These are phyloP conservation scores for Colletotrichum lentis DNA, from an alignment of 2,329 filamentous ascomycete genomes.

Conservation along the genomic window DNA sequence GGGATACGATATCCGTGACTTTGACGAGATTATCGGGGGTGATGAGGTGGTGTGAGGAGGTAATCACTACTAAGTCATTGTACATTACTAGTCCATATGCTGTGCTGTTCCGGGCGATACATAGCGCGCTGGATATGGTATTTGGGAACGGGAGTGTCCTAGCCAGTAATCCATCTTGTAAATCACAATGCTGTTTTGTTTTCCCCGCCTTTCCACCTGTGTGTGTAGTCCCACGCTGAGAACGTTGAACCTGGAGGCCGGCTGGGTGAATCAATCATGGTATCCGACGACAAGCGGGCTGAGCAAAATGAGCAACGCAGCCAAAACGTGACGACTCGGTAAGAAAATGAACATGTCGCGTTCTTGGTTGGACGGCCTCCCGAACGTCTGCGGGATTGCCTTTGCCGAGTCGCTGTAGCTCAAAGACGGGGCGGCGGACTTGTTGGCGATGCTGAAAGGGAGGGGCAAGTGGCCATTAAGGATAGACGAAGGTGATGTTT, in stretches of 20 bases:
- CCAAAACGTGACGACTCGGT: constrained; percentile 44
- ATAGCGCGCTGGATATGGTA: constrained; percentile 28
- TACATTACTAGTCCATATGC: constrained; percentile 17
- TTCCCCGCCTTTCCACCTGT: not conserved
- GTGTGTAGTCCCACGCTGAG: not conserved
- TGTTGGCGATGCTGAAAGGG: too few relatives aligned
- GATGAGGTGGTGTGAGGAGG: constrained; percentile 43
- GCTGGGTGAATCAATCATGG: not conserved
- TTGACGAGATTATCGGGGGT: constrained; percentile 48
- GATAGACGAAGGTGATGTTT: too few relatives aligned
- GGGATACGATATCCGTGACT: constrained; percentile 50
- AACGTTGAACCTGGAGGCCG: not conserved
- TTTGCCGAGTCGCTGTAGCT: too few relatives aligned
- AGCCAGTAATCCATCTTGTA: constrained; percentile 11
- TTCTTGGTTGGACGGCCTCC: too few relatives aligned
- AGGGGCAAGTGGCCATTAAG: too few relatives aligned
- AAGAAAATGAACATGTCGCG: constrained; percentile 34
- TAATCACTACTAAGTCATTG: constrained; percentile 12
- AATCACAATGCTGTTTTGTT: not conserved
- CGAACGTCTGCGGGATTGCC: too few relatives aligned
- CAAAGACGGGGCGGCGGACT: too few relatives aligned
- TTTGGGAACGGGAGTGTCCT: not conserved
- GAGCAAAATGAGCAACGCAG: constrained; percentile 12
- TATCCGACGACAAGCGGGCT: not conserved
- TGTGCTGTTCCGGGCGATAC: not conserved